A percentile compares a stretch with the other conserved stretches of the same genome.
phyloP scores from a whole-genome alignment of 176 grass and related monocot species.

The Ananas comosus region DNA sequence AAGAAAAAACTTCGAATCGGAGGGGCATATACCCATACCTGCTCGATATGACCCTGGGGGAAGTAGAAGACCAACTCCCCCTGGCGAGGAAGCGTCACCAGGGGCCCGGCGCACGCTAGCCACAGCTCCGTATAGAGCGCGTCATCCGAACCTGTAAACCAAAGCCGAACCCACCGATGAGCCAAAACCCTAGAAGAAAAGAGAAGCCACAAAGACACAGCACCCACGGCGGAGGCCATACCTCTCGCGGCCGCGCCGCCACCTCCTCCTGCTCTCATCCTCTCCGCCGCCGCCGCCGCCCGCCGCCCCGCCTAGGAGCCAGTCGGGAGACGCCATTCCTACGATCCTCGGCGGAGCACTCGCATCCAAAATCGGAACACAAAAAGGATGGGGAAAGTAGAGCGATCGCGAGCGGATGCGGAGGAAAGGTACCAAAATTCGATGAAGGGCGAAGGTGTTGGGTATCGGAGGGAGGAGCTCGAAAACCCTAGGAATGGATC shows the following conservation, averaged over 20 bases:
- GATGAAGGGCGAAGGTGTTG: neutral
- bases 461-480: neutral
- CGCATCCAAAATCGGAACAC: neutral
- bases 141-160: constrained; percentile 28
- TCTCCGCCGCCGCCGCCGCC: no score
- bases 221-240: neutral
- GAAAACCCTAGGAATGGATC: neutral
- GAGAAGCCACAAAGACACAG: neutral
- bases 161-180: neutral
- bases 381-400: no score
- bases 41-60: constrained; percentile 93
- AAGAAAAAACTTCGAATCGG: neutral
- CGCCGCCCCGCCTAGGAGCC: no score
- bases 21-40: constrained; percentile 28
- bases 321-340: neutral
- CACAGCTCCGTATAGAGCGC: constrained; percentile 78
- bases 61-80: constrained; percentile 89
- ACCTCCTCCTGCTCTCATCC: no score
- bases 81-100: constrained; percentile 58
- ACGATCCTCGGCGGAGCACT: neutral
- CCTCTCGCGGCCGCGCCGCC: neutral
- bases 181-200: constrained; percentile 25
- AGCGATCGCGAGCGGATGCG: neutral
- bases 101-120: constrained; percentile 82
- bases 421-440: neutral